phyloP scores from a whole-genome alignment of 2,329 filamentous ascomycete genomes.

The Sclerotiophoma versabilis region DNA sequence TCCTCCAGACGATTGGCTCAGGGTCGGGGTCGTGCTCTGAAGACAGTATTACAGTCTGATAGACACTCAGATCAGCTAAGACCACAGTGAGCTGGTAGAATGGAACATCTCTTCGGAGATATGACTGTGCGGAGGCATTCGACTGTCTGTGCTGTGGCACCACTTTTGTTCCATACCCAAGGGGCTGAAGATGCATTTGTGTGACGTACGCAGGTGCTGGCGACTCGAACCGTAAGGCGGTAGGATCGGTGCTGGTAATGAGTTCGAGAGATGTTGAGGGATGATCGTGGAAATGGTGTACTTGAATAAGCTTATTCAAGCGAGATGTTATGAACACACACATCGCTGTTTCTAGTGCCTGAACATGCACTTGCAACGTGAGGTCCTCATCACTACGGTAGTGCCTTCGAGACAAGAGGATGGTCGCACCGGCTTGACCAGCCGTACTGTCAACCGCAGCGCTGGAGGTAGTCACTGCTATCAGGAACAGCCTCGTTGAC shows the following conservation, averaged over 20 bases:
- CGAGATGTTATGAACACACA: conserved; percentile 44
- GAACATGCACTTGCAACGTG: conserved; percentile 52
- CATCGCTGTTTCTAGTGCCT: conserved; percentile 31
- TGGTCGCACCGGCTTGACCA: conserved; percentile 39
- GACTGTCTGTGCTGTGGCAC: conserved; percentile 1
- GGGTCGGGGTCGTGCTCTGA: conserved; percentile 2
- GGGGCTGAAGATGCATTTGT: conserved; percentile 27
- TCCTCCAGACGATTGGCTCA: conserved; percentile 10
- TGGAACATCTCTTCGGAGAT: conserved; percentile 20
- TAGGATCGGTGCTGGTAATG: conserved; percentile 37
- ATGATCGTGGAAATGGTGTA: conserved; percentile 34
- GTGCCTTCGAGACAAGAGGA: conserved; percentile 60
- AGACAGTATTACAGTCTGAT: conserved; percentile 31
- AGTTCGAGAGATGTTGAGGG: conserved; percentile 12
- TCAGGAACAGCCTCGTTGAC: conserved; percentile 58
- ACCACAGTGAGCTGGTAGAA: conserved; percentile 40
- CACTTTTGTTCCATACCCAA: conserved; percentile 24
- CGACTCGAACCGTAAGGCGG: conserved; percentile 24
- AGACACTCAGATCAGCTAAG: conserved; percentile 35
- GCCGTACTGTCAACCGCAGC: conserved; percentile 26
- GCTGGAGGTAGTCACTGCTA: conserved; percentile 51
- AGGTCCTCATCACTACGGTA: conserved; percentile 62
- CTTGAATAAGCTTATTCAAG: conserved; percentile 39
- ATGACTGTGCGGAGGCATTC: conserved; percentile 18
- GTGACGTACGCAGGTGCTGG: conserved; percentile 17